A percentile compares a stretch with the other conserved stretches of the same genome.
These are phyloP conservation scores for Chenopodium suecicum DNA, from an alignment of 148 eudicot genomes.

Conservation along the genomic window DNA sequence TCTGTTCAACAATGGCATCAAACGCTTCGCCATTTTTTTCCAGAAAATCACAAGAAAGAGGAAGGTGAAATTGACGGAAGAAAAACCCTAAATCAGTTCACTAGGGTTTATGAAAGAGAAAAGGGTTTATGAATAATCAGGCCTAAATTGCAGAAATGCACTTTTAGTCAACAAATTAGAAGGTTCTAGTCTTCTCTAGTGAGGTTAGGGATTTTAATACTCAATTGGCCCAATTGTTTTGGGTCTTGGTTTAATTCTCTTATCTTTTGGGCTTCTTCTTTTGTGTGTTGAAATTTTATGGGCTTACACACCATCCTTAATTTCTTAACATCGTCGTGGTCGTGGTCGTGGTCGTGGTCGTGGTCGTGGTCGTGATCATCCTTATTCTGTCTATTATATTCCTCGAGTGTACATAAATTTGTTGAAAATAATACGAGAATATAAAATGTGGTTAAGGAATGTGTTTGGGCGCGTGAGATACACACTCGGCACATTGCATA, in stretches of 20 bases:
- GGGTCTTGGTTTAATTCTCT: not conserved
- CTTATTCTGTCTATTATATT: too few species aligned
- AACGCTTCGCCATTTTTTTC: conserved; percentile 38
- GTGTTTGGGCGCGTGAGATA: too few species aligned
- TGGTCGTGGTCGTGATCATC: too few species aligned
- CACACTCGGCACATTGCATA: too few species aligned
- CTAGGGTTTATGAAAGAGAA: conserved; percentile 26
- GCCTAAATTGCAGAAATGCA: not conserved
- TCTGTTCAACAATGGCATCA: conserved; percentile 44
- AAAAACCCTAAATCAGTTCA: conserved; percentile 8
- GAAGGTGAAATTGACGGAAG: not conserved
- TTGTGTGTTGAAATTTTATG: not conserved
- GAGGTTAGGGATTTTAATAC: not conserved
- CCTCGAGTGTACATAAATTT: too few species aligned
- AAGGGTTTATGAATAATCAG: conserved; percentile 9
- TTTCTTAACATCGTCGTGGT: too few species aligned
- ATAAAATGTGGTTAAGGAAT: too few species aligned
- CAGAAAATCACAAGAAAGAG: not conserved
- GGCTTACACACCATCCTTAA: not conserved
- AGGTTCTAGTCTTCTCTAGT: conserved; percentile 17
- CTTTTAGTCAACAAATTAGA: not conserved
- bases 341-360: too few species aligned
- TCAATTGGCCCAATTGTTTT: not conserved
- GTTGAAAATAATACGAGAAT: too few species aligned
- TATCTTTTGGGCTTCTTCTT: not conserved